Base-by-base conservation (phyloP, 805 yeast species). In the Wickerhamiella sorbophila region DNA sequence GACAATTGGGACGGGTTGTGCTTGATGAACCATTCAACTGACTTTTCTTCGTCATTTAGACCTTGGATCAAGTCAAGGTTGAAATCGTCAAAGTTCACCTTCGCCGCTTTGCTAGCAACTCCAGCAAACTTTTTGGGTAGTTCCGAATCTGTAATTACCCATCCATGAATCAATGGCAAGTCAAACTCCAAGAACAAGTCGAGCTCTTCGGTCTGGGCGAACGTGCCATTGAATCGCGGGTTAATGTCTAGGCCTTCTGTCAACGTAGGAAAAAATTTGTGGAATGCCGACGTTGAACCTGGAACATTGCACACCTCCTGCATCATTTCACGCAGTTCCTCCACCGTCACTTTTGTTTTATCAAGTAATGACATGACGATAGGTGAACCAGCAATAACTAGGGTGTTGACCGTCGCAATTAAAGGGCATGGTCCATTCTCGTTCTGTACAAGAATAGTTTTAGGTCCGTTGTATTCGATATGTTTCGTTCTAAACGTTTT, bases 401-500 rank as follows among this genome's bases (percentile, higher is more conserved):
- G 56, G 0, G 84, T 71, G 55, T 87, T 87, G 38, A 75, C 69
- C 33, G 87, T 61, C 0, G 95, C 87, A 12, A 87, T 69, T 31
- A 87, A 59, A 1, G 94, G 93, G 55, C 95, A 86, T 0, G 95
- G 94, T 0, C 95, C 95, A 53, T 85, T 84, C 38, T 62, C 66
- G 47, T 83, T 82, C 62, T 86, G 95, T 17, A 84, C 59, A 3
- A 87, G 61, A 27, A 86, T 73, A 1, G 60, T 33, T 18, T 38
- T 35, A 20, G 17, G n/a, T 1, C 41, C 39, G 12, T 24, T 24
- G 12, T 24, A 24, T 12, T 24, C 29, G 12, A 24, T 24, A 24
- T 24, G 6, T 12, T 24, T 24, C 6, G 29, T 24, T 24, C 12
- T 24, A 12, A 24, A 24, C 6, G 12, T 12, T 24, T 24, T 24